Percentiles rank a stretch among this genome's conserved stretches.
These are phyloP conservation scores for Vaccinium vitisidaea DNA, from an alignment of 148 eudicot species.

Conservation along the genomic window DNA sequence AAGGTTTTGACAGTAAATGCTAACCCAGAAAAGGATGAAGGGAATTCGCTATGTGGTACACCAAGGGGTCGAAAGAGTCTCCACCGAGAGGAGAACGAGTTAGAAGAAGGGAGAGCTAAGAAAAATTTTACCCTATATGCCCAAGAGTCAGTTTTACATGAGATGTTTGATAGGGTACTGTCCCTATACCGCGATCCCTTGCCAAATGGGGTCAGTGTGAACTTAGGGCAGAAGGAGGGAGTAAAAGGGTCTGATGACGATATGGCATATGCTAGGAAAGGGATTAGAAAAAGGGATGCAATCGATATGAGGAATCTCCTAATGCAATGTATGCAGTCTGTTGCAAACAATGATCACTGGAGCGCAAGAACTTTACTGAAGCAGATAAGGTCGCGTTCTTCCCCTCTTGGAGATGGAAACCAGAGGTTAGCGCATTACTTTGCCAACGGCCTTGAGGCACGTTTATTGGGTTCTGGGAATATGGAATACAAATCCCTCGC, in stretches of 20 bases:
- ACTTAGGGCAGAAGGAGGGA: not conserved
- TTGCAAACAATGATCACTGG: conserved; percentile 33
- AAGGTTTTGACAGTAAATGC: not conserved
- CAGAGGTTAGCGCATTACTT: conserved; percentile 59
- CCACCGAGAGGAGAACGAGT: conserved; percentile 21
- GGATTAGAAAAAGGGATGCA: conserved; percentile 28
- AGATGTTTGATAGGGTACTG: conserved; percentile 45
- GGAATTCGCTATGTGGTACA: not conserved
- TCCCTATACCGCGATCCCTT: conserved; percentile 28
- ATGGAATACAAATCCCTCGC: conserved; percentile 1
- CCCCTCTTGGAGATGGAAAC: conserved; percentile 45
- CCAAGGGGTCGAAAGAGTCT: conserved; percentile 29
- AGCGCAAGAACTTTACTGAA: conserved; percentile 37
- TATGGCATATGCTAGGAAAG: conserved; percentile 11
- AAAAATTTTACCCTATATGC: conserved; percentile 28
- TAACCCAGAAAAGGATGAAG: not conserved
- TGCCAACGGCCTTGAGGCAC: conserved; percentile 60
- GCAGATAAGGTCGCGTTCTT: conserved; percentile 42
- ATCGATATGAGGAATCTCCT: conserved; percentile 48
- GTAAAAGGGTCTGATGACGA: conserved; percentile 16
- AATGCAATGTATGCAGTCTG: conserved; percentile 44
- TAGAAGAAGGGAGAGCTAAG: conserved; percentile 20
- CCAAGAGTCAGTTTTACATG: conserved; percentile 39
- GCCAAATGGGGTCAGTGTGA: not conserved
- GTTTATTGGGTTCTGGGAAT: conserved; percentile 35